A percentile compares a stretch with the other conserved stretches of the same genome.
Evolutionary conservation across 2,329 filamentous ascomycete species (phyloP).

Genomic region (Emergomyces orientalis): DNA sequence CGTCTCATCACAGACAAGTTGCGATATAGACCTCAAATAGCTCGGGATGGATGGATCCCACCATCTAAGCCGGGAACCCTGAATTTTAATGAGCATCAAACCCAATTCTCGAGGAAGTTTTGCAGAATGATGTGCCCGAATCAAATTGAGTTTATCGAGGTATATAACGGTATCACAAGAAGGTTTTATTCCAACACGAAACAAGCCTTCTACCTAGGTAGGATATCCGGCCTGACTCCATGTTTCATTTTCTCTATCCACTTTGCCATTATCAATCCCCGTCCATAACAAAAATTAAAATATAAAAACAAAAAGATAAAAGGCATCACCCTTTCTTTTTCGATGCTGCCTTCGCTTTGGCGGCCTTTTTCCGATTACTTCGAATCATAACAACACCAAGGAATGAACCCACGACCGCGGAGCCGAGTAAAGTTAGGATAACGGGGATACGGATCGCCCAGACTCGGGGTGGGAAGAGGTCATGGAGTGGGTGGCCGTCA

Average conservation of each 20-base stretch:
- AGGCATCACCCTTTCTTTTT: constrained; percentile 77
- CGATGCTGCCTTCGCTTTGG: constrained; percentile 81
- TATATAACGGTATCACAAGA: not conserved
- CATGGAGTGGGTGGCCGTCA: constrained; percentile 82
- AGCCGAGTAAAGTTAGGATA: constrained; percentile 84
- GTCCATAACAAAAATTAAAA: not conserved
- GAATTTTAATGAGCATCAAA: not conserved
- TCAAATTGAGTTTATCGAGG: not conserved
- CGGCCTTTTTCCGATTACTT: constrained; percentile 94
- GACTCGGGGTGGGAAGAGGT: constrained; percentile 90
- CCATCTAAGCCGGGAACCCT: not conserved
- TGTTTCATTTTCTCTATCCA: not conserved
- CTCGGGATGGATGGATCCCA: not conserved
- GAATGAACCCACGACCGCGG: constrained; percentile 91
- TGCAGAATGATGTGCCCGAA: not conserved
- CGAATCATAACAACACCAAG: constrained; percentile 96
- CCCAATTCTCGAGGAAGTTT: not conserved
- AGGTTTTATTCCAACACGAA: not conserved
- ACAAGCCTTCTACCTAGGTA: not conserved
- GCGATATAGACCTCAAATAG: not conserved
- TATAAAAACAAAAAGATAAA: not conserved
- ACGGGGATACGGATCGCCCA: constrained; percentile 99
- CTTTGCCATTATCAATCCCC: not conserved
- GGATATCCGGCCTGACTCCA: not conserved
- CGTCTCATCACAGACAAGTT: no score